phyloP scores from a whole-genome alignment of 2,329 filamentous ascomycete genomes.

The Aspergillus neoniger region DNA sequence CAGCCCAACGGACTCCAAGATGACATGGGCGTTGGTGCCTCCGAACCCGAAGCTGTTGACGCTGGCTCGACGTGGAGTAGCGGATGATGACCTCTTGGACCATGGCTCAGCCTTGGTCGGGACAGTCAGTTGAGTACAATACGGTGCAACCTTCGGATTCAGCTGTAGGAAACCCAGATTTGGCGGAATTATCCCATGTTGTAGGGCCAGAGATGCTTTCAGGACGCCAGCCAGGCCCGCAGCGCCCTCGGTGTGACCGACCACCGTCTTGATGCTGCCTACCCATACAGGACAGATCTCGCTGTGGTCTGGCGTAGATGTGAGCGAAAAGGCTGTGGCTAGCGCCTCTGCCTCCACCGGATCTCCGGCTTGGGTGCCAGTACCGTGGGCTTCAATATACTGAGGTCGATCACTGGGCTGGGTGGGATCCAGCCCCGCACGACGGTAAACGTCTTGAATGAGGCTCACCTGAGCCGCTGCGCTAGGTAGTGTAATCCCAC shows the following conservation, averaged over 20 bases:
- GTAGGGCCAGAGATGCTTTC: slow-evolving; percentile 46
- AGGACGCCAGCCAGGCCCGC: slow-evolving; percentile 44
- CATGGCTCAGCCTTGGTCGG: background rate
- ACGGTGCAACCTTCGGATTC: slow-evolving; percentile 6
- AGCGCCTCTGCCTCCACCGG: slow-evolving; percentile 18
- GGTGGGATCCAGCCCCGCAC: slow-evolving; percentile 20
- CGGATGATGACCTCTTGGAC: background rate
- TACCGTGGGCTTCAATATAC: slow-evolving; percentile 30
- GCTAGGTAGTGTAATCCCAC: slow-evolving; percentile 45
- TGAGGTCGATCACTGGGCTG: background rate
- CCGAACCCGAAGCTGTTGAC: slow-evolving; percentile 32
- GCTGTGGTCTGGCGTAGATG: no score
- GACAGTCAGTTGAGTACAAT: no score
- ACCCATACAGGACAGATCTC: background rate
- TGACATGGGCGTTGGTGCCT: slow-evolving; percentile 26
- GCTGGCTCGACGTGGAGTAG: slow-evolving; percentile 20
- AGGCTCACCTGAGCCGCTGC: slow-evolving; percentile 27
- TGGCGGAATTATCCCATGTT: slow-evolving; percentile 46
- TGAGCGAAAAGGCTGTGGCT: slow-evolving; percentile 10
- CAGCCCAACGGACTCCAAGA: no score
- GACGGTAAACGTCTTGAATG: slow-evolving; percentile 26
- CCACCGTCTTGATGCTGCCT: slow-evolving; percentile 8
- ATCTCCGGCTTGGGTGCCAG: slow-evolving; percentile 37
- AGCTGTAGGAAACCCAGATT: slow-evolving; percentile 29
- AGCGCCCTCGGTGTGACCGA: slow-evolving; percentile 33